Conservation (phyloP, 306 rosid species). For the Delonix regia region DNA sequence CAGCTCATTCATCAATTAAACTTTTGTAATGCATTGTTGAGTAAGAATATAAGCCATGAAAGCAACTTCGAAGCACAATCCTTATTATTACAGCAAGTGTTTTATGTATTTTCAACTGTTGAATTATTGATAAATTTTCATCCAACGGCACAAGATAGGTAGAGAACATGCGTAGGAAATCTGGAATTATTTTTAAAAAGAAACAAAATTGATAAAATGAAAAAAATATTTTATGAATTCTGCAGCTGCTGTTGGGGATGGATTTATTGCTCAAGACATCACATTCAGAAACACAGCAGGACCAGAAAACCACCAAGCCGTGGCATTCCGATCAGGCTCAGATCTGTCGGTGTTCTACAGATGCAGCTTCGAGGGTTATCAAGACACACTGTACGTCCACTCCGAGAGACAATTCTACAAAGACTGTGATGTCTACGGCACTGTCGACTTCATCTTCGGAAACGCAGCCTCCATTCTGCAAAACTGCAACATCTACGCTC, state of each 20-base stretch:
- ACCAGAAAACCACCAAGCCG: slow-evolving; percentile 70
- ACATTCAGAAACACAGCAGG: slow-evolving; percentile 85
- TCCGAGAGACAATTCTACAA: slow-evolving; percentile 75
- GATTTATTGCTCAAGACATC: slow-evolving; percentile 68
- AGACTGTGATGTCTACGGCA: slow-evolving; percentile 75
- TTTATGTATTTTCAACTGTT: too few relatives aligned
- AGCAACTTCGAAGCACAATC: too few relatives aligned
- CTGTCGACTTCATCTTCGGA: slow-evolving; percentile 80
- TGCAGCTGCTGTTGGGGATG: slow-evolving; percentile 71
- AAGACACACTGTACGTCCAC: slow-evolving; percentile 78
- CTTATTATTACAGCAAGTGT: too few relatives aligned
- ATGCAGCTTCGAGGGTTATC: slow-evolving; percentile 79
- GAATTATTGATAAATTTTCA: too few relatives aligned
- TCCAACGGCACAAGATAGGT: too few relatives aligned
- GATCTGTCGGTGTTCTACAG: slow-evolving; percentile 71
- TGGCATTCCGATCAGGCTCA: slow-evolving; percentile 80
- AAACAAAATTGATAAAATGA: neutral
- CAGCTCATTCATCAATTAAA: neutral
- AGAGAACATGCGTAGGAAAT: too few relatives aligned
- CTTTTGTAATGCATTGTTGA: neutral
- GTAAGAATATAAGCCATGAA: neutral
- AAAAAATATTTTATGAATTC: neutral
- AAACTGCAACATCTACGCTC: slow-evolving; percentile 62
- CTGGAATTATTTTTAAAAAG: too few relatives aligned
- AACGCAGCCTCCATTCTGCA: slow-evolving; percentile 76